Evolutionary conservation across 2,329 filamentous ascomycete genomes (phyloP).

Genomic region (Penicillium rolfsii): DNA sequence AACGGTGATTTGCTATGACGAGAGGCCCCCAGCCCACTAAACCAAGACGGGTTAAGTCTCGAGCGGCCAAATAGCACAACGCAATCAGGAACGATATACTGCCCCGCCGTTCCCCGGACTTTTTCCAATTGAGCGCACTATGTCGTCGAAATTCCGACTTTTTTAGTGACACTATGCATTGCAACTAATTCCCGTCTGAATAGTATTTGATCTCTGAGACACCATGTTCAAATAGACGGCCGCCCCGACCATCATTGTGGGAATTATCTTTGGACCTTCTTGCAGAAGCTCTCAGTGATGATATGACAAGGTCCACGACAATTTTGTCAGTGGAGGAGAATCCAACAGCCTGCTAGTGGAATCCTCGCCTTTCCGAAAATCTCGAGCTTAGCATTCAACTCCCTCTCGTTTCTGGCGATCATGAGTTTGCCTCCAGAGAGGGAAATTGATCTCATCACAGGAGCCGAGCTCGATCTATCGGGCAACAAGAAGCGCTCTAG

Average conservation of each 20-base stretch:
- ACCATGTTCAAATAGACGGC: not conserved
- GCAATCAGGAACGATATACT: conserved; percentile 2
- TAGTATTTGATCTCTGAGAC: not conserved
- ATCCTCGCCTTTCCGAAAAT: not conserved
- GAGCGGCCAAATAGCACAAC: not conserved
- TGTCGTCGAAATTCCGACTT: not conserved
- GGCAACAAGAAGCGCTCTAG: conserved; percentile 36
- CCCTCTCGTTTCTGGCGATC: not conserved
- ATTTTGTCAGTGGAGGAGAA: not conserved
- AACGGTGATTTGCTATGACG: conserved; percentile 5
- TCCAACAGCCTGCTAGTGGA: not conserved
- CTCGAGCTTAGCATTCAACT: not conserved
- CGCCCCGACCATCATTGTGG: not conserved
- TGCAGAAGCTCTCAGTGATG: not conserved
- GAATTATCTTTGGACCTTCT: not conserved
- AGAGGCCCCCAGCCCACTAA: not conserved
- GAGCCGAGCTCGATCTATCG: conserved; percentile 14
- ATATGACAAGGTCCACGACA: not conserved
- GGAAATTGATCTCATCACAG: conserved; percentile 11
- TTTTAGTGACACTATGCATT: not conserved
- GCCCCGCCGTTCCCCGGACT: conserved; percentile 9
- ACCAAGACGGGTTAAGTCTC: conserved; percentile 3
- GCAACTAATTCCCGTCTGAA: not conserved
- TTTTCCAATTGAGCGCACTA: not conserved
- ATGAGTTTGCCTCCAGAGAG: conserved; percentile 10